These are phyloP conservation scores for Globisporangium okanoganense DNA, from an alignment of 352 stramenopile genomes.

Conservation along the genomic window DNA sequence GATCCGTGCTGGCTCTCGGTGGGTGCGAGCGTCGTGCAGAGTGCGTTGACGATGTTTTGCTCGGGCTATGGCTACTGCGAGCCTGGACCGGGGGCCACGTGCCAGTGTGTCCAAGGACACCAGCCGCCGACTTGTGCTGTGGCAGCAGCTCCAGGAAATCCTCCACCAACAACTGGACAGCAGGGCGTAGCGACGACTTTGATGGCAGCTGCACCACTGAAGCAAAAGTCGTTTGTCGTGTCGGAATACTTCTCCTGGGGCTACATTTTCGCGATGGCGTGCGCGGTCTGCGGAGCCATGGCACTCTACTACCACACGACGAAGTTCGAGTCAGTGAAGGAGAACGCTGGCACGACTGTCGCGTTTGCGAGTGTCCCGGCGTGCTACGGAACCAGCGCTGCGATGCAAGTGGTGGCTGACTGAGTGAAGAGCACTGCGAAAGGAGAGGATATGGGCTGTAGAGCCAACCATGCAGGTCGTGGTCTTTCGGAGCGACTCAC, in stretches of 20 bases:
- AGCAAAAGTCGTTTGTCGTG: background rate
- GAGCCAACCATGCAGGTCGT: too few species aligned
- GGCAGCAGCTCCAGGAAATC: background rate
- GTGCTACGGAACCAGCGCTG: background rate
- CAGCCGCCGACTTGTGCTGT: constrained; percentile 2
- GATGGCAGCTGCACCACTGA: background rate
- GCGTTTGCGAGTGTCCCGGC: background rate
- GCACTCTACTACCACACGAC: background rate
- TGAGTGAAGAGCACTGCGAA: background rate
- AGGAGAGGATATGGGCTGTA: too few species aligned
- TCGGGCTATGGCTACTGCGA: constrained; percentile 18
- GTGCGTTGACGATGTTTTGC: constrained; percentile 18
- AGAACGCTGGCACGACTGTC: too few species aligned
- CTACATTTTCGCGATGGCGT: background rate
- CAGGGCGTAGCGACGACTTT: background rate
- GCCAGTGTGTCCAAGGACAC: constrained; percentile 1
- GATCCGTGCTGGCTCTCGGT: constrained; percentile 12
- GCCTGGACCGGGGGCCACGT: background rate
- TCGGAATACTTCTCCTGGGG: background rate
- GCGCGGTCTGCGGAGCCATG: constrained; percentile 3
- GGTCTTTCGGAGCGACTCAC: too few species aligned
- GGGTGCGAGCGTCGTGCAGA: constrained; percentile 3
- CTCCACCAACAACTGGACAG: background rate
- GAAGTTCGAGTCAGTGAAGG: too few species aligned
- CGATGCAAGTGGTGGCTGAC: background rate